Conservation (phyloP, 176 grass and related monocot species). For the Alopecurus myosuroides region DNA sequence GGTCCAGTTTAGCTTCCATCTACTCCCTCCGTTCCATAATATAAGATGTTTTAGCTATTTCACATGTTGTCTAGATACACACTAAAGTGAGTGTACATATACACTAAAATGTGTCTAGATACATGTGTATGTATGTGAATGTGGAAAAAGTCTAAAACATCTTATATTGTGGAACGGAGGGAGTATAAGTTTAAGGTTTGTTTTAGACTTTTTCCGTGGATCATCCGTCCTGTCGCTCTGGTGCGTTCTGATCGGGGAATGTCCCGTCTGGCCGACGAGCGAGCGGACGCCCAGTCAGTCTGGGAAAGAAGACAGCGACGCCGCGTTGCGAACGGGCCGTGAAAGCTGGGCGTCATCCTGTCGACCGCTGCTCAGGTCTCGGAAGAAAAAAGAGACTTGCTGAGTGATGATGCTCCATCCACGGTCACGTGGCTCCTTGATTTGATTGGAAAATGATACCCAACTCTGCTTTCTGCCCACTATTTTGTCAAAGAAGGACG, state of each 20-base stretch:
- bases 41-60: too few relatives aligned
- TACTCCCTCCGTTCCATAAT: too few relatives aligned
- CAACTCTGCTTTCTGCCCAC: background rate
- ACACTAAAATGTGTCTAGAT: too few relatives aligned
- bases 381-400: background rate
- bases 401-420: background rate
- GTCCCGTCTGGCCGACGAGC: background rate
- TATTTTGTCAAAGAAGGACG: slow-evolving; percentile 2
- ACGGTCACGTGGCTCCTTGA: background rate
- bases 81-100: too few relatives aligned
- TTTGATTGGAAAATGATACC: background rate
- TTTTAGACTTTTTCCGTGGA: background rate
- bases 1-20: too few relatives aligned
- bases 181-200: too few relatives aligned
- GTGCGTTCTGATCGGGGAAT: background rate
- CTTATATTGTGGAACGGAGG: too few relatives aligned
- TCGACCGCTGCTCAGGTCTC: background rate
- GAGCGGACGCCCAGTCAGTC: background rate
- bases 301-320: background rate
- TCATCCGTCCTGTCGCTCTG: background rate
- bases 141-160: too few relatives aligned
- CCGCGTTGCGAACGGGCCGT: background rate
- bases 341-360: background rate
- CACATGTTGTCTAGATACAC: too few relatives aligned
- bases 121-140: too few relatives aligned